A percentile compares a stretch with the other conserved stretches of the same genome.
Conservation (phyloP, 768 basidiomycete genomes). For the Xerocomellus chrysenteron region DNA sequence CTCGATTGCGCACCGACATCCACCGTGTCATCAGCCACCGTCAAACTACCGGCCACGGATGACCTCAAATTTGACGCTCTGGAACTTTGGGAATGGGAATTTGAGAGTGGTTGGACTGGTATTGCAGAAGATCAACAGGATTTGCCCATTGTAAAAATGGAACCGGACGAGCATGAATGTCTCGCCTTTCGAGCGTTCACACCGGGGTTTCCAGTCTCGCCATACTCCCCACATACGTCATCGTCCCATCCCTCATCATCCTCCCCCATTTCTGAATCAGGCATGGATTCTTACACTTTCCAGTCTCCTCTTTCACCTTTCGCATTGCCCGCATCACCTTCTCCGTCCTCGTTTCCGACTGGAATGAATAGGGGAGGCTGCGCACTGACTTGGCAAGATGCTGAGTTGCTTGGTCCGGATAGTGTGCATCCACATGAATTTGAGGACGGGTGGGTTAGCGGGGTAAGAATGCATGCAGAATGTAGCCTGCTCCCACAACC, state of each 20-base stretch:
- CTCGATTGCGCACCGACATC: conserved; percentile 41
- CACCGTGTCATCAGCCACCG: conserved; percentile 28
- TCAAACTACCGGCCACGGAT: conserved; percentile 32
- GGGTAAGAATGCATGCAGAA: conserved; percentile 11
- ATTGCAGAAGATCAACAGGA: conserved; percentile 18
- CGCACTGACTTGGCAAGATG: conserved; percentile 42
- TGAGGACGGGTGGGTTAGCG: conserved; percentile 36
- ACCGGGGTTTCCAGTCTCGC: conserved; percentile 11
- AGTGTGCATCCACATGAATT: conserved; percentile 43
- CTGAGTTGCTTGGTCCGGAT: conserved; percentile 46
- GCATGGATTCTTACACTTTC: conserved; percentile 12
- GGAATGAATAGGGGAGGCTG: conserved; percentile 14
- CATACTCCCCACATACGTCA: conserved; percentile 20
- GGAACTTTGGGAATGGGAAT: conserved; percentile 37
- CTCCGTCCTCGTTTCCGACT: conserved; percentile 8
- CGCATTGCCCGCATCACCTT: conserved; percentile 5
- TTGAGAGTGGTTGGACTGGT: conserved; percentile 29
- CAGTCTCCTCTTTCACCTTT: conserved; percentile 17
- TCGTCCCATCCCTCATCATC: conserved; percentile 17
- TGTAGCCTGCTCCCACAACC: conserved; percentile 8
- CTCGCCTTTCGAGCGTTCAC: conserved; percentile 4
- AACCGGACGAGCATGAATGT: conserved; percentile 43
- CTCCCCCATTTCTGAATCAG: conserved; percentile 22
- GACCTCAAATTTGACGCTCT: conserved; percentile 47
- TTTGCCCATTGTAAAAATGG: conserved; percentile 35